phyloP scores from a whole-genome alignment of 2,329 filamentous ascomycete species.

The Cadophora sp. region DNA sequence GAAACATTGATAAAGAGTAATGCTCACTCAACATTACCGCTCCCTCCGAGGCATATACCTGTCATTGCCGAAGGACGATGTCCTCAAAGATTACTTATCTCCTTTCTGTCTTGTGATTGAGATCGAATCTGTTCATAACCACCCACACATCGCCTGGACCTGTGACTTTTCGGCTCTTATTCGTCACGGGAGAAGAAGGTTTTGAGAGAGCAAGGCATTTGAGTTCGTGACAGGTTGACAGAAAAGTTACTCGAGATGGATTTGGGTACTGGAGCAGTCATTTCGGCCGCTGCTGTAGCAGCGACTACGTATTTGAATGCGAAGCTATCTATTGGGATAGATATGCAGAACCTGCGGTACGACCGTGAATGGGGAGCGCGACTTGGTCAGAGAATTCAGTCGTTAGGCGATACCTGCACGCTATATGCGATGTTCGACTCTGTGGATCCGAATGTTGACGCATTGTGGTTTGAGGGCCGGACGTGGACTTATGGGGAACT shows the following conservation, averaged over 20 bases:
- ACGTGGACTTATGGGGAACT: conserved; percentile 54
- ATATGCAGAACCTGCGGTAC: conserved; percentile 46
- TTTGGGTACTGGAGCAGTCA: conserved; percentile 23
- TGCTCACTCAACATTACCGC: conserved; percentile 14
- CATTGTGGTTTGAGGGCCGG: conserved; percentile 55
- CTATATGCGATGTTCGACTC: conserved; percentile 52
- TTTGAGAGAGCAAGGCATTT: background rate
- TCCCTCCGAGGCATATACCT: background rate
- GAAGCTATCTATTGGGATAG: conserved; percentile 49
- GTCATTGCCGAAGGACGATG: background rate
- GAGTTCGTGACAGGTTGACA: background rate
- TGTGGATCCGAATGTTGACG: conserved; percentile 48
- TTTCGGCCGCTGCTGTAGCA: conserved; percentile 40
- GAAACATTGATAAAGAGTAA: background rate
- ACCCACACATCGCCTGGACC: background rate
- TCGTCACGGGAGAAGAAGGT: background rate
- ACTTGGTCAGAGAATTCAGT: conserved; percentile 45
- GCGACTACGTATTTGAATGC: conserved; percentile 51
- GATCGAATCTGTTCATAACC: background rate
- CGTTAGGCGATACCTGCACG: conserved; percentile 48
- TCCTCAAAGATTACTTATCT: conserved; percentile 2
- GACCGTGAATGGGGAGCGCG: conserved; percentile 46
- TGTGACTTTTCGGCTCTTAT: background rate
- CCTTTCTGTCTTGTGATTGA: background rate
- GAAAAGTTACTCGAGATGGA: conserved; percentile 29